Evolutionary conservation across 257 asterid species (phyloP).

Genomic region (Forsythia viridissima): DNA sequence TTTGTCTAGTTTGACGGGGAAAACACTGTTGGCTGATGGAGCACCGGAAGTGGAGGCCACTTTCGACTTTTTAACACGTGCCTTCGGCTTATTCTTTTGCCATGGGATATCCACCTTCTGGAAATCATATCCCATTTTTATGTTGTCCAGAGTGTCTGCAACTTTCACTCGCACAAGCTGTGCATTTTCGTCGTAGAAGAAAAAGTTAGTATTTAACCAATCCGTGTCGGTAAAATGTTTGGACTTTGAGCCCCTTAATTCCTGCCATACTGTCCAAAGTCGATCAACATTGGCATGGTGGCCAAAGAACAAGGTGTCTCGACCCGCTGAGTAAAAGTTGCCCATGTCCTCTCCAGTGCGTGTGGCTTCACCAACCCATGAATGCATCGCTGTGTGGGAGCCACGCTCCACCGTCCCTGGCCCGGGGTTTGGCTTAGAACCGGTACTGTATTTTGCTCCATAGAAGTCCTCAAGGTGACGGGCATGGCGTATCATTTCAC

Average conservation of each 20-base stretch:
- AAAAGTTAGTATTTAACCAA: background rate
- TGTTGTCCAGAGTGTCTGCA: background rate
- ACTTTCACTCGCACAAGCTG: conserved; percentile 6
- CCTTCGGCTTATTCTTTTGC: background rate
- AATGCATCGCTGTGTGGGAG: background rate
- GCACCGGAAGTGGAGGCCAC: background rate
- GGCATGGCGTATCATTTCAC: conserved; percentile 2
- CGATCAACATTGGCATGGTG: conserved; percentile 22
- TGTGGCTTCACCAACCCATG: background rate
- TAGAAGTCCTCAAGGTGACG: background rate
- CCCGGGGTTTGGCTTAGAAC: background rate
- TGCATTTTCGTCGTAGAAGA: conserved; percentile 12
- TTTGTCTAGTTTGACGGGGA: conserved; percentile 7
- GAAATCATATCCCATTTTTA: conserved; percentile 13
- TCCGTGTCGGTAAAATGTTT: background rate
- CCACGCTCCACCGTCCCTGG: background rate
- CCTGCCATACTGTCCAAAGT: conserved; percentile 10
- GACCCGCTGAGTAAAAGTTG: background rate
- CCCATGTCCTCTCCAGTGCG: background rate
- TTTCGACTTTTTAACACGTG: background rate
- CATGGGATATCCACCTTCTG: background rate
- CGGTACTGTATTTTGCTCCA: background rate
- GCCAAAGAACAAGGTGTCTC: background rate
- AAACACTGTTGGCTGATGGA: background rate
- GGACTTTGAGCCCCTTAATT: background rate